These are phyloP conservation scores for Quercus dentata DNA, from an alignment of 306 rosid species.

Conservation along the genomic window DNA sequence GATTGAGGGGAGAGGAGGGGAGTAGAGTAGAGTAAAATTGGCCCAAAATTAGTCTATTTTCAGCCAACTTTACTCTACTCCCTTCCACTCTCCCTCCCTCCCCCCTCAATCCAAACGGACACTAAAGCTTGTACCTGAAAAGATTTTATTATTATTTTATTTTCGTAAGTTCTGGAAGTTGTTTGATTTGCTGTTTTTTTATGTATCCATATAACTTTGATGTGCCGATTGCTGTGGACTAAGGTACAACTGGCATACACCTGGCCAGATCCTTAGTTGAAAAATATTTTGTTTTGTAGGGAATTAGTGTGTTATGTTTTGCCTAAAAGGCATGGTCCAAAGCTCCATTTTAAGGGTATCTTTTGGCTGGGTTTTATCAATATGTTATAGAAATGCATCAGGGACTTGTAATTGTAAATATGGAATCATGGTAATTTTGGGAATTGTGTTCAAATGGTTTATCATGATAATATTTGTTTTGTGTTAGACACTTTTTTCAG, in stretches of 20 bases:
- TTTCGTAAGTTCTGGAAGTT: neutral
- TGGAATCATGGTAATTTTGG: neutral
- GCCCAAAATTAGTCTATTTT: too few species aligned
- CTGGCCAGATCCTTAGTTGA: neutral
- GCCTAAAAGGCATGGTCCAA: neutral
- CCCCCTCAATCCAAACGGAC: too few species aligned
- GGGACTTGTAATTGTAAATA: neutral
- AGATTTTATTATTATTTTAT: neutral
- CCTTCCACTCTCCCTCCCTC: too few species aligned
- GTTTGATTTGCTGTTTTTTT: slow-evolving; percentile 7
- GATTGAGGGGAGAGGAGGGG: too few species aligned
- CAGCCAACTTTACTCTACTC: too few species aligned
- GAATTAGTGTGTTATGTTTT: neutral
- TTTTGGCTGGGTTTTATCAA: neutral
- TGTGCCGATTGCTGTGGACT: neutral
- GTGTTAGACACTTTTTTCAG: slow-evolving; percentile 78
- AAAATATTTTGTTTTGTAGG: neutral
- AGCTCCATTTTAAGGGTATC: neutral
- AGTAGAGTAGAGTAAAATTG: too few species aligned
- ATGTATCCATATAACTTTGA: neutral
- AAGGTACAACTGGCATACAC: neutral
- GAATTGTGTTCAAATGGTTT: neutral
- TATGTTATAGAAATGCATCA: neutral
- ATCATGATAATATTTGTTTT: slow-evolving; percentile 12
- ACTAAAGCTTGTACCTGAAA: neutral